These are phyloP conservation scores for Phytophthora pisi DNA, from an alignment of 352 stramenopile genomes.

Conservation along the genomic window DNA sequence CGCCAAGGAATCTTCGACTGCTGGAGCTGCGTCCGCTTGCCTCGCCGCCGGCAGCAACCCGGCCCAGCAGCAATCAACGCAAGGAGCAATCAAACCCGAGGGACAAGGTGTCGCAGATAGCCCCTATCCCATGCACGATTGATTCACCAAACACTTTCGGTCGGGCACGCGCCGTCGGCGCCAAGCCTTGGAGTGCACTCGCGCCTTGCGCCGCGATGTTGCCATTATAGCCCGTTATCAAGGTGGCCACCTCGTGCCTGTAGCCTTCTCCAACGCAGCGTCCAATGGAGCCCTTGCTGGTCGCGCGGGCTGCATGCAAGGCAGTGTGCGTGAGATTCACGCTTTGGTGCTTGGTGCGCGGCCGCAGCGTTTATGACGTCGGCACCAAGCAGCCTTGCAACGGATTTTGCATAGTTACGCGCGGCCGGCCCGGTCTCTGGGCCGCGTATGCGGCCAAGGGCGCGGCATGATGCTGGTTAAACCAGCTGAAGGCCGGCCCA, in stretches of 20 bases:
- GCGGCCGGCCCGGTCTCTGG: constrained; percentile 5
- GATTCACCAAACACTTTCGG: neutral
- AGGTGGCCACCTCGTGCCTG: neutral
- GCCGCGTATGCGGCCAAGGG: neutral
- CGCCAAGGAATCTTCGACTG: too few relatives aligned
- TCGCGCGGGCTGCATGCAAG: too few relatives aligned
- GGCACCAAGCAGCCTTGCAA: constrained; percentile 12
- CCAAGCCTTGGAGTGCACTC: neutral
- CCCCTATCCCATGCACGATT: constrained; percentile 18
- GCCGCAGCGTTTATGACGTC: neutral
- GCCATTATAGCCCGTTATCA: neutral
- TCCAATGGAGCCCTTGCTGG: too few relatives aligned
- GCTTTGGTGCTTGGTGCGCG: neutral
- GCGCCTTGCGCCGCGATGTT: too few relatives aligned
- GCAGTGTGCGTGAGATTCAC: constrained; percentile 8
- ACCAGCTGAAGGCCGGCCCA: constrained; percentile 24
- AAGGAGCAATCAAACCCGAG: constrained; percentile 26
- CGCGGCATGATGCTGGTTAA: constrained; percentile 19
- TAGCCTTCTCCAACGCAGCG: too few relatives aligned
- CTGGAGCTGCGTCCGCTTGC: neutral
- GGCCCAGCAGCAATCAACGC: constrained; percentile 12
- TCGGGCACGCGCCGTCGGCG: constrained; percentile 1
- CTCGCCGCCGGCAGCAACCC: too few relatives aligned
- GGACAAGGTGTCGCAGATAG: constrained; percentile 20
- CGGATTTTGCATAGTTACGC: constrained; percentile 34